These are phyloP conservation scores for Nissolia schottii DNA, from an alignment of 306 rosid genomes.

Conservation along the genomic window DNA sequence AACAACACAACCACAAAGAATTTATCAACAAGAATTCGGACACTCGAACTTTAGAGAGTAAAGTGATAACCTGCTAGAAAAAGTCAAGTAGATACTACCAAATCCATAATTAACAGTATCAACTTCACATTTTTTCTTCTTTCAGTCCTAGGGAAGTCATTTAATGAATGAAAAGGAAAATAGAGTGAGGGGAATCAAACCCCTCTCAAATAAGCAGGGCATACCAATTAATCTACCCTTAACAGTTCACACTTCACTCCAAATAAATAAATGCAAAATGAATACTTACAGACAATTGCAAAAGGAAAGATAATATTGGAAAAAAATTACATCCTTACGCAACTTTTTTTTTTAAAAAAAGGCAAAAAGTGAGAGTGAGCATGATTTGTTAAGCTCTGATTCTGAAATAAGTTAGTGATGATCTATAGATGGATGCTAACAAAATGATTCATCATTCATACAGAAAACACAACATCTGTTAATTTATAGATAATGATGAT, in stretches of 20 bases:
- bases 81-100: background rate
- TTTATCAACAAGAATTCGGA: background rate
- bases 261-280: background rate
- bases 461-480: background rate
- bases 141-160: background rate
- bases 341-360: too few species aligned
- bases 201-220: background rate
- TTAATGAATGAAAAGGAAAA: background rate
- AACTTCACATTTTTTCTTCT: background rate
- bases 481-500: background rate
- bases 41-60: background rate
- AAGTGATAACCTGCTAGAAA: background rate
- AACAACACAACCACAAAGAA: background rate
- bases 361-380: background rate
- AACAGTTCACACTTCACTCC: background rate
- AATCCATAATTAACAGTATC: background rate
- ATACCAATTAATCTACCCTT: background rate
- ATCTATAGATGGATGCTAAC: too few species aligned
- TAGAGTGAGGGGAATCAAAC: background rate
- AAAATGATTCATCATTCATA: background rate
- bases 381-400: background rate
- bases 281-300: background rate
- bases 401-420: too few species aligned
- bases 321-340: too few species aligned
- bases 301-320: background rate